A percentile compares a stretch with the other conserved stretches of the same genome.
Conservation (phyloP, 2,329 filamentous ascomycete genomes). For the Monascus ruber region DNA sequence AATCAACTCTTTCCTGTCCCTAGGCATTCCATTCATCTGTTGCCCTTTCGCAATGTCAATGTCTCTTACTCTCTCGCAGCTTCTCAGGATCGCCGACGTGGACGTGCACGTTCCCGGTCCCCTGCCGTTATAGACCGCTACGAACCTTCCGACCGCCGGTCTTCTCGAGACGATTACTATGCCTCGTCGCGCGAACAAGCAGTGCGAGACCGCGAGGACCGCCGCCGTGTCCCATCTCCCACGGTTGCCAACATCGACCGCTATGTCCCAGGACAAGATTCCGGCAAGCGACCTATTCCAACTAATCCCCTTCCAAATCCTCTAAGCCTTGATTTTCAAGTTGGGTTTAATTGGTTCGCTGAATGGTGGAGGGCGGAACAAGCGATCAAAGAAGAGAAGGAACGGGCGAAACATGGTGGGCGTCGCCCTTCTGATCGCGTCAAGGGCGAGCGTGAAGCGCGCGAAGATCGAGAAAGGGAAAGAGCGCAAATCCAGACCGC, state of each 20-base stretch:
- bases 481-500: constrained; percentile 52
- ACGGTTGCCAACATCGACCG: constrained; percentile 49
- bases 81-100: constrained; percentile 33
- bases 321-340: constrained; percentile 52
- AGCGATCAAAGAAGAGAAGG: constrained; percentile 52
- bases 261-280: constrained; percentile 53
- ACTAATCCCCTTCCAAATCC: constrained; percentile 51
- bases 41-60: background rate
- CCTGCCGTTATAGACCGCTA: constrained; percentile 53
- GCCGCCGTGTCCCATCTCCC: constrained; percentile 47
- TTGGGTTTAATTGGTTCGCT: constrained; percentile 56
- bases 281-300: constrained; percentile 39
- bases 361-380: constrained; percentile 59
- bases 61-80: constrained; percentile 7
- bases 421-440: constrained; percentile 43
- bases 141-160: constrained; percentile 44
- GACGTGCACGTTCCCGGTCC: constrained; percentile 46
- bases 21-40: background rate
- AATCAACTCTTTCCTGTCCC: too few species aligned
- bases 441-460: constrained; percentile 50
- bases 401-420: constrained; percentile 49
- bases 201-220: constrained; percentile 45
- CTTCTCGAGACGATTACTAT: constrained; percentile 48
- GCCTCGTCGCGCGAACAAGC: constrained; percentile 29
- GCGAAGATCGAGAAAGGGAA: constrained; percentile 53